Evolutionary conservation across 129 eudicot species (phyloP).

Genomic region (Flaveria brownii): DNA sequence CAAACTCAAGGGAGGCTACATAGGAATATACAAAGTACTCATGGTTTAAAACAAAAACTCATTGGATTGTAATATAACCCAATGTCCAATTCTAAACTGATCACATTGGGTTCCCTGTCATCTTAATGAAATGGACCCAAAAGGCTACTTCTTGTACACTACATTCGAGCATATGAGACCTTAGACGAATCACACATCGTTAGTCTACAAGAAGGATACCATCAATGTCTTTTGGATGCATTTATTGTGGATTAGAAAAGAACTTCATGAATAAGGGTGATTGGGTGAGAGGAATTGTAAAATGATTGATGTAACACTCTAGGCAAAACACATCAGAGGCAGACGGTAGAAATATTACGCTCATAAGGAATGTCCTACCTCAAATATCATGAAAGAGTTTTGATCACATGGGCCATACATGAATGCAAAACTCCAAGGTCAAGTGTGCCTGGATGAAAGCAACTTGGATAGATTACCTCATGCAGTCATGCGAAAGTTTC

Average conservation of each 20-base stretch:
- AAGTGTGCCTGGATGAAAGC: neutral
- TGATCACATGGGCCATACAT: neutral
- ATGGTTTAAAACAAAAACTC: neutral
- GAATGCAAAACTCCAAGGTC: neutral
- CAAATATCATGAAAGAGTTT: neutral
- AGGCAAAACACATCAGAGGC: neutral
- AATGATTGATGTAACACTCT: neutral
- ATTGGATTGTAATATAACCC: neutral
- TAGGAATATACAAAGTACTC: neutral
- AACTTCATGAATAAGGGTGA: neutral
- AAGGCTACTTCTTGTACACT: neutral
- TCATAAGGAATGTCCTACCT: neutral
- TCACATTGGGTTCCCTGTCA: neutral
- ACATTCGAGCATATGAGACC: neutral
- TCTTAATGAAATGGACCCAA: neutral
- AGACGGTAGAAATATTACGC: neutral
- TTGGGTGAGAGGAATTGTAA: neutral
- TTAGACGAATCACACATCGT: neutral
- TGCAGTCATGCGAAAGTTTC: neutral
- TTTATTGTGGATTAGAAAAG: neutral
- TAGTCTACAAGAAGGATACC: neutral
- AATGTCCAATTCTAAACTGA: neutral
- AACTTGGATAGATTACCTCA: neutral
- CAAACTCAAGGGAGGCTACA: neutral
- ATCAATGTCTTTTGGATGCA: neutral